Conservation (phyloP, 2,329 filamentous ascomycete species). For the Ophiostoma quercus region DNA sequence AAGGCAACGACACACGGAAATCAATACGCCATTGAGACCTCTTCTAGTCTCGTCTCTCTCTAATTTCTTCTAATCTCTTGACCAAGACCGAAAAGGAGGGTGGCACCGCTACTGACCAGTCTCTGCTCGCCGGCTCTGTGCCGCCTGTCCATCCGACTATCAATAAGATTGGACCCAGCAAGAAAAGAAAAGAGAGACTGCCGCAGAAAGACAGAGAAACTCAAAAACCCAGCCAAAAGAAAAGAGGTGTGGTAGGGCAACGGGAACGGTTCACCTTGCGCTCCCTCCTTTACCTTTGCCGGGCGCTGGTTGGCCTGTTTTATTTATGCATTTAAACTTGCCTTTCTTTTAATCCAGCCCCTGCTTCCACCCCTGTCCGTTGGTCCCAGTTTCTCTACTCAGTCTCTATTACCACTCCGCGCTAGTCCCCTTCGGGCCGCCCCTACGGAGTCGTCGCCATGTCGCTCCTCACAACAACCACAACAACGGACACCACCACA, state of each 20-base stretch:
- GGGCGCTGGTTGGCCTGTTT: background rate
- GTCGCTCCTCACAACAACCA: slow-evolving; percentile 17
- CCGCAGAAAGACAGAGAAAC: background rate
- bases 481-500: background rate
- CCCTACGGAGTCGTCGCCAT: slow-evolving; percentile 13
- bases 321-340: slow-evolving; percentile 18
- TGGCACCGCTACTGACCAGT: background rate
- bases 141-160: slow-evolving; percentile 1
- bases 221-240: background rate
- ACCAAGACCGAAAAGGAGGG: slow-evolving; percentile 7
- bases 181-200: background rate
- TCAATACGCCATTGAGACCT: background rate
- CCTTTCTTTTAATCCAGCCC: slow-evolving; percentile 16
- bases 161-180: slow-evolving; percentile 7
- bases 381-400: background rate
- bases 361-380: slow-evolving; percentile 7
- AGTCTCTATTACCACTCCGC: background rate
- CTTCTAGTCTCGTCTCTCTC: background rate
- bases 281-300: background rate
- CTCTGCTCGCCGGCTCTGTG: background rate
- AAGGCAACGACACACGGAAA: slow-evolving; percentile 7
- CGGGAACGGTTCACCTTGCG: slow-evolving; percentile 3
- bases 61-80: background rate
- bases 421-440: slow-evolving; percentile 5
- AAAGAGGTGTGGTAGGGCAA: background rate